Base-by-base conservation (phyloP, 768 basidiomycete genomes). In the Sporobolomyces phaffii region DNA sequence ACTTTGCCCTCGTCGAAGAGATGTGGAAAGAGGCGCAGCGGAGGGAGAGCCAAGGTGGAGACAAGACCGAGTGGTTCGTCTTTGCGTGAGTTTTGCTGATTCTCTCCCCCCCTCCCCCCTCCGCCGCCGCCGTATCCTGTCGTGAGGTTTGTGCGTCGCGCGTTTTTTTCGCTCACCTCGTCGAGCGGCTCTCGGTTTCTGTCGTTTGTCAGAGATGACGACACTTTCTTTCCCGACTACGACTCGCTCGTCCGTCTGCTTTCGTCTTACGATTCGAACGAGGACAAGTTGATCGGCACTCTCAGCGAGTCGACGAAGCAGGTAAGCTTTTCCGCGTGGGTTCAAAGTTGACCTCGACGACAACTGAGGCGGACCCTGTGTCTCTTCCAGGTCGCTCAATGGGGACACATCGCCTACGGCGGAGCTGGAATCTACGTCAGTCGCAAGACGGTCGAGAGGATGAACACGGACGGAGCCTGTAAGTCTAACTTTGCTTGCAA, bases 181-280 rank as follows among this genome's bases (percentile, higher is more conserved):
- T n/a, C n/a, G n/a, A n/a, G n/a, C n/a, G n/a, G n/a, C n/a, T n/a
- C n/a, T n/a, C n/a, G 28, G 6, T 28, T 20, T 1, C n/a, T n/a
- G n/a, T 31, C 24, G 9, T 1, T 20, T 41, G n/a, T 9, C 65
- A 72, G 65, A 29, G 71, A 72, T 64, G 71, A 72, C 52, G 71
- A 72, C 49, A 72, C 71, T 13, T 72, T 72, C 64, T 72, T 60
- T 49, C 71, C 71, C 31, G 71, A 72, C 51, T 65, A 65, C n/a
- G 57, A 62, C 28, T 50, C 71, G 1, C 56, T 66, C 28, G 51
- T 52, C 1, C 60, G 71, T 10, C 45, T 72, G 15, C 61, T 72
- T 8, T 28, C 54, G 0, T 24, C 51, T 43, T 44, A 53, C 50
- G 56, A 65, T 43, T 29, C 66, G 10, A 15, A 49, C 28, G 64